Conservation (phyloP, 805 yeast species). For the Saccharomycopsis capsularis region DNA sequence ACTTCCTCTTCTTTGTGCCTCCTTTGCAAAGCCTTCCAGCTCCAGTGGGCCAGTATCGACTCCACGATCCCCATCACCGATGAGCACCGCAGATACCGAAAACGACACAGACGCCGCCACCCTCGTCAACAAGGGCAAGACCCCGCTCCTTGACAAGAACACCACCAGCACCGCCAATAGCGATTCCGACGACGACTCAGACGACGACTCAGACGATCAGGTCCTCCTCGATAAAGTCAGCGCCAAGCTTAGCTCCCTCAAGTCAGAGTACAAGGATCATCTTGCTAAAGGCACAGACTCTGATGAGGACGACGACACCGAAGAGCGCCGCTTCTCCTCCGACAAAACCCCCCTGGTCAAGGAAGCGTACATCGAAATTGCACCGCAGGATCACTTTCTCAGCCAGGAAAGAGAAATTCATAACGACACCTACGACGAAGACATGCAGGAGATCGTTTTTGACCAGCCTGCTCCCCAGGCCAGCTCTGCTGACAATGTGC, state of each 20-base stretch:
- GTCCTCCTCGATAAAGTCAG: conserved; percentile 14
- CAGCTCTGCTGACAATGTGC: neutral
- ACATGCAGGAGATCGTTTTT: conserved; percentile 13
- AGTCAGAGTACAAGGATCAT: conserved; percentile 50
- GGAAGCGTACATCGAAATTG: conserved; percentile 37
- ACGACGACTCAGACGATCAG: conserved; percentile 9
- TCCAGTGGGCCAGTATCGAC: too few species aligned
- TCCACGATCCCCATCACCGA: too few species aligned
- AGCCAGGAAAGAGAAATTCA: conserved; percentile 2
- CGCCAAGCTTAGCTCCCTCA: conserved; percentile 15
- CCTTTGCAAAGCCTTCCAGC: too few species aligned
- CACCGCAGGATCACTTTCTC: conserved; percentile 22
- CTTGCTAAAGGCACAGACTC: conserved; percentile 67
- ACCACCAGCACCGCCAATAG: neutral
- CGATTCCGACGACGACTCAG: conserved; percentile 4
- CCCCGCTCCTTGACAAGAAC: neutral
- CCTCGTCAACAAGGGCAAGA: conserved; percentile 7
- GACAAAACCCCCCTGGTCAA: conserved; percentile 44
- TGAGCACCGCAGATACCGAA: neutral
- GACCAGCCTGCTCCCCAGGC: neutral
- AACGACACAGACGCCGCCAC: conserved; percentile 1
- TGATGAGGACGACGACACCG: conserved; percentile 57
- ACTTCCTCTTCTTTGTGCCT: too few species aligned
- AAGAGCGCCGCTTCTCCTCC: conserved; percentile 21
- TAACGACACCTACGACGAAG: conserved; percentile 9